Conservation (phyloP, 371 early-diverging fungal genomes). For the Mortierella sp. region DNA sequence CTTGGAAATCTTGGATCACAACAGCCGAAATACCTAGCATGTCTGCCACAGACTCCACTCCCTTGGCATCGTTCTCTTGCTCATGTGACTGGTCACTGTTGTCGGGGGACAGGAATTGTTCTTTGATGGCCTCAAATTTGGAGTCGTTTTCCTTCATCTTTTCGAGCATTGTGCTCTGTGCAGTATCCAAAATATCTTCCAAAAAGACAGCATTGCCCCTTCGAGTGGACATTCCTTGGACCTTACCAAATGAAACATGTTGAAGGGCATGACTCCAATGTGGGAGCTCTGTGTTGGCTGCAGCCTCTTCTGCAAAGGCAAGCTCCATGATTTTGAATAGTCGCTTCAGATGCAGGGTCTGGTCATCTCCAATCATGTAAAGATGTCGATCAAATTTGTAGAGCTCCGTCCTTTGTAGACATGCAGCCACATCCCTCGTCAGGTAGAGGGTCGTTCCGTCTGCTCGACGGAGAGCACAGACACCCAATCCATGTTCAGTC, state of each 20-base stretch:
- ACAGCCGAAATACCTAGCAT: conserved; percentile 85
- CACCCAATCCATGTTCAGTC: conserved; percentile 76
- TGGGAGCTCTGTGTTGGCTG: conserved; percentile 39
- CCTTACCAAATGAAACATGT: conserved; percentile 95
- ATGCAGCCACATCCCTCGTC: conserved; percentile 96
- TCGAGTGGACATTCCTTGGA: conserved; percentile 97
- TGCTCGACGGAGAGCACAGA: conserved; percentile 80
- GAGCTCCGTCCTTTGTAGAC: conserved; percentile 79
- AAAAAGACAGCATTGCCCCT: conserved; percentile 96
- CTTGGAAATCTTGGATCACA: conserved; percentile 93
- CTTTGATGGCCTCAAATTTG: conserved; percentile 60
- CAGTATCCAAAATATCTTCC: conserved; percentile 93
- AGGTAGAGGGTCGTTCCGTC: conserved; percentile 97
- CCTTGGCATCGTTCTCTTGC: conserved; percentile 31
- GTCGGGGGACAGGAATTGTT: conserved; percentile 4
- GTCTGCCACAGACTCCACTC: conserved; percentile 78
- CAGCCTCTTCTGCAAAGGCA: conserved; percentile 44
- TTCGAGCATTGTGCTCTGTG: conserved; percentile 85
- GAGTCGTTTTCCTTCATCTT: conserved; percentile 84
- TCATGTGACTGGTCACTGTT: not conserved
- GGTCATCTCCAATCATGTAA: conserved; percentile 96
- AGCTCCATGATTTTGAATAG: conserved; percentile 89
- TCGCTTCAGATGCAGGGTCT: conserved; percentile 92
- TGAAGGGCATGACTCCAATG: conserved; percentile 75
- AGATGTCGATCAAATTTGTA: conserved; percentile 86